Evolutionary conservation across 768 basidiomycete genomes (phyloP), one percentile per base, ranked within the genome.

Genomic region (Boletus fagicola): DNA sequence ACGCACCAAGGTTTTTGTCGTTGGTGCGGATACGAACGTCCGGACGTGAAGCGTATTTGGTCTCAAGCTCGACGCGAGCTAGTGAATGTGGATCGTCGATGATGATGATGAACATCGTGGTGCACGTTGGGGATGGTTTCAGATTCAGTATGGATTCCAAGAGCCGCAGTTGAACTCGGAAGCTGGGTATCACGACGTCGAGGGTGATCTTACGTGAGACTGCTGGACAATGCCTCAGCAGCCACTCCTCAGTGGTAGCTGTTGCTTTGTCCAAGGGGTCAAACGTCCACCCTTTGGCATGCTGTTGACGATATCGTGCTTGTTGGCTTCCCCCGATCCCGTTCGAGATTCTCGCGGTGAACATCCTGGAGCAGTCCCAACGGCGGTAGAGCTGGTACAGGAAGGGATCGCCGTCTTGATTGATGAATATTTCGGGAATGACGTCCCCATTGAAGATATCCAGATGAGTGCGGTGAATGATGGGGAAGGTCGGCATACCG

Each of bases 401-500:
- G 66, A 77, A 86, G 0, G 82, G 80, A 51, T 84, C 80, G 0
- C 81, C 82, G 48, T 84, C 84, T 64, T 85, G 84, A 58, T 84
- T 84, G 43, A 83, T 65, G 65, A 84, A 85, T 24, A 69, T 60
- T 15, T 78, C 71, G 0, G 84, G 83, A 15, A 86, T 64, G 24
- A 84, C 72, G 12, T 75, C 66, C 5, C 82, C 81, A 0, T 67
- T 56, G 60, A 86, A 85, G 44, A 83, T 78, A 31, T 83, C 77
- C 66, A 86, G 70, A 61, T 86, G 84, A 0, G 71, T 78, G 26
- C 77, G 76, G 55, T 84, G 81, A 44, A 86, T 49, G 50, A 84
- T 72, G 1, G 85, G 84, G 60, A 85, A 84, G 0, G 83, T 84
- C 0, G 83, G 83, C 81, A 85, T 83, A 0, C 82, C 85, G 0